Conservation (phyloP, 163 green algal species). For the Prototheca wickerhamii region DNA sequence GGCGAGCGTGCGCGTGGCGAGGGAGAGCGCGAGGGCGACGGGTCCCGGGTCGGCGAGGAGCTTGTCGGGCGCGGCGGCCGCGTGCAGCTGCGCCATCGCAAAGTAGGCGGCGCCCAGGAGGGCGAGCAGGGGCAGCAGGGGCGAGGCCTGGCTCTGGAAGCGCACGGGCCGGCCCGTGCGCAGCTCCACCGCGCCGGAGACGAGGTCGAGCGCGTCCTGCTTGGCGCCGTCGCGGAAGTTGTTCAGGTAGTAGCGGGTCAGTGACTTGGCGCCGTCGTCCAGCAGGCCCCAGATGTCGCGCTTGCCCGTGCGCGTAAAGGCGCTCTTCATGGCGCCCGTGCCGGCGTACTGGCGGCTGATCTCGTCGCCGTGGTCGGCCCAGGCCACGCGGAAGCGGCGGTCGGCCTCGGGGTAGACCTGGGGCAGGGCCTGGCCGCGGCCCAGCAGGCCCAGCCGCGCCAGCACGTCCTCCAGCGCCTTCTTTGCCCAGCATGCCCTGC, state of each 20-base stretch:
- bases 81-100: conserved; percentile 17
- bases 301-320: conserved; percentile 81
- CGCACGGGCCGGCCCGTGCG: conserved; percentile 20
- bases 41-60: not conserved
- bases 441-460: conserved; percentile 40
- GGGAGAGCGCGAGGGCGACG: not conserved
- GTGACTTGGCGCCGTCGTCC: conserved; percentile 65
- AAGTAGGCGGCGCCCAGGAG: conserved; percentile 15
- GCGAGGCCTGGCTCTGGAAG: conserved; percentile 35
- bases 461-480: conserved; percentile 63
- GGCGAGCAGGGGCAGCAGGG: conserved; percentile 34
- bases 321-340: conserved; percentile 77
- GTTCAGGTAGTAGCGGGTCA: conserved; percentile 80
- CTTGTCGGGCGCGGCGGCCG: not conserved
- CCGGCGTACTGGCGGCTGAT: conserved; percentile 78
- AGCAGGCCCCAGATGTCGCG: conserved; percentile 64
- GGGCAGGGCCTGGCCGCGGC: conserved; percentile 19
- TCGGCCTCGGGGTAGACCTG: conserved; percentile 39
- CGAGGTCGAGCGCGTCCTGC: conserved; percentile 72
- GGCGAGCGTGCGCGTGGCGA: conserved; percentile 32
- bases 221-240: conserved; percentile 79
- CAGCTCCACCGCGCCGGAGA: conserved; percentile 34
- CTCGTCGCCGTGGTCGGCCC: conserved; percentile 84
- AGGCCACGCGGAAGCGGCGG: conserved; percentile 62
- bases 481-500: conserved; percentile 53